Evolutionary conservation across 228 moss, liverwort and hornwort species (phyloP), one percentile per base, ranked within the genome.

Genomic region (Sphagnum magellanicum): DNA sequence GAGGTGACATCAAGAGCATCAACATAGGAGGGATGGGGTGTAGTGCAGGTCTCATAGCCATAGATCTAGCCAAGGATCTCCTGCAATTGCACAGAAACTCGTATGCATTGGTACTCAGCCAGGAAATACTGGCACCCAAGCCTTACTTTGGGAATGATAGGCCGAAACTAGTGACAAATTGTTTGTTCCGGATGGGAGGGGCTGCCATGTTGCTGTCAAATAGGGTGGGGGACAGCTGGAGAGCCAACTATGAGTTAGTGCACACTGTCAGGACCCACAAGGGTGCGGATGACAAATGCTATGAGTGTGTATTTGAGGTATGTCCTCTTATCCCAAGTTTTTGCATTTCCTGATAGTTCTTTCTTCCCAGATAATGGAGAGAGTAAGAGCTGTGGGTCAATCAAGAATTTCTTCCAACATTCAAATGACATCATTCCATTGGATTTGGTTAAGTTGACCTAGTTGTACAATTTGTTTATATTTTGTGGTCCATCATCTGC

Each of bases 1-100:
- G 83, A 5, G 83, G 83, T 1, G 79, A 80, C 10, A 49, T 84
- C 11, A 77, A 75, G 73, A 80, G 80, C 60, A 60, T 84, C 61
- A 84, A 80, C 68, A 73, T 84, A 4, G 83, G 68, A 4, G 80
- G 83, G 5, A 84, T 84, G 83, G 83, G 83, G 0, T 84, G 83
- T 64, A 80, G 80, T 16, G 83, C 83, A 4, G 77, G 83, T 0
- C 5, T 80, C 6, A 80, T 84, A 61, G 71, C 83, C 58, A 63
- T 84, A 46, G 83, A 84, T 64, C 6, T 80, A 16, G 83, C 83
- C 9, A 74, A 74, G 10, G 83, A 84, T 59, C 80, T 84, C 47
- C 80, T 84, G 47, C 83, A 84, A 75, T 59, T 69, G 5, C 12
- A 49, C n/a, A 12, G 69, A n/a, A 60, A 60, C 49, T 60, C 60